Conservation (phyloP, 1,284 basidiomycete genomes). For the Fomes fomentarius region DNA sequence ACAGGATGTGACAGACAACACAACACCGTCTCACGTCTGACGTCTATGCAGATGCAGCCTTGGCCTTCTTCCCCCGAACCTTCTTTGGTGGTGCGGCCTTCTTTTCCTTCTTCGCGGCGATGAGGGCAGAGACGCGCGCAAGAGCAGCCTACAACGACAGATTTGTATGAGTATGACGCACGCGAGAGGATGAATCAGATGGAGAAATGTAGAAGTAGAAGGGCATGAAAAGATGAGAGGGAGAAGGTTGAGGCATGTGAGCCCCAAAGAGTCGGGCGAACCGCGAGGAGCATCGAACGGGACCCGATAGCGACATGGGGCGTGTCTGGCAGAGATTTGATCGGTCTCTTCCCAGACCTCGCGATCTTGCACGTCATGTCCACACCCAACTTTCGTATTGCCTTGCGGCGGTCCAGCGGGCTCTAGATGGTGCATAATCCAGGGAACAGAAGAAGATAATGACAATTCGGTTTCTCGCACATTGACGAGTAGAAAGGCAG, state of each 20-base stretch:
- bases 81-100: conserved; percentile 77
- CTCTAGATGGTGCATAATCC: conserved; percentile 62
- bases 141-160: conserved; percentile 70
- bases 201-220: not conserved
- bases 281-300: conserved; percentile 65
- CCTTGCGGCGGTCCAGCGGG: conserved; percentile 49
- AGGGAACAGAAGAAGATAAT: not conserved
- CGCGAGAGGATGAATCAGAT: too few relatives aligned
- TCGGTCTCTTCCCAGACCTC: conserved; percentile 50
- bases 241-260: conserved; percentile 46
- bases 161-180: too few relatives aligned
- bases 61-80: conserved; percentile 67
- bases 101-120: conserved; percentile 72
- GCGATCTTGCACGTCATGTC: conserved; percentile 81
- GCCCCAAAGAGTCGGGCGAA: conserved; percentile 70
- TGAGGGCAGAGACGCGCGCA: conserved; percentile 79
- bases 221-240: conserved; percentile 12
- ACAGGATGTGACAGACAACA: conserved; percentile 17
- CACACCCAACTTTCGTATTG: conserved; percentile 81
- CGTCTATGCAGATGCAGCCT: too few relatives aligned
- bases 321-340: conserved; percentile 62
- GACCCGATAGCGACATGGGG: conserved; percentile 76
- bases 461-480: too few relatives aligned
- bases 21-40: conserved; percentile 11
- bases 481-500: too few relatives aligned